These are phyloP conservation scores for Austroboletus novae-zelandiae DNA, from an alignment of 1,284 basidiomycete genomes.

Conservation along the genomic window DNA sequence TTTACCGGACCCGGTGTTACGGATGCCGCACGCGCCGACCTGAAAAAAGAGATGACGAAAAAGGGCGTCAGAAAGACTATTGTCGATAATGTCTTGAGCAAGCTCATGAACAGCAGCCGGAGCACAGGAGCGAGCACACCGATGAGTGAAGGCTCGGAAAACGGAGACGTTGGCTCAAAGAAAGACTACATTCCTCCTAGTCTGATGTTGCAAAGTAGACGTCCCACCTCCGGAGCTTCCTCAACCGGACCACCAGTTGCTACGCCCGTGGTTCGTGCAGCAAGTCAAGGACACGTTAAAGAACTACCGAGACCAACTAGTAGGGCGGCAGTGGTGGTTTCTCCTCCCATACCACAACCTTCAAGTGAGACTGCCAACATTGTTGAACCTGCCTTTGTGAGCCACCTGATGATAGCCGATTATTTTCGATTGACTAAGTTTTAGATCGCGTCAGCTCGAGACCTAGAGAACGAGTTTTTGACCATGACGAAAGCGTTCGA, in stretches of 20 bases:
- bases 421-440: constrained; percentile 4
- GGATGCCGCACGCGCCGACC: constrained; percentile 84
- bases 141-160: constrained; percentile 56
- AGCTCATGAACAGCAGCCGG: constrained; percentile 47
- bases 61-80: constrained; percentile 86
- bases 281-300: constrained; percentile 47
- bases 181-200: constrained; percentile 76
- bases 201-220: constrained; percentile 54
- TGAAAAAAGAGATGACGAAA: constrained; percentile 89
- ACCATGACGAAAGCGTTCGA: constrained; percentile 81
- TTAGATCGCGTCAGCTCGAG: constrained; percentile 80
- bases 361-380: constrained; percentile 38
- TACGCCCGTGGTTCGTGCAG: constrained; percentile 42
- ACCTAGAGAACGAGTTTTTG: constrained; percentile 84
- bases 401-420: constrained; percentile 23
- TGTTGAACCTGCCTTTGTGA: constrained; percentile 71
- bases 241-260: constrained; percentile 25
- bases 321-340: constrained; percentile 46
- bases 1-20: constrained; percentile 81
- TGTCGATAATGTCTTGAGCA: constrained; percentile 64
- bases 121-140: constrained; percentile 41
- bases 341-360: constrained; percentile 42
- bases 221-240: constrained; percentile 37
- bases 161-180: constrained; percentile 45
- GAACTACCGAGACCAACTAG: constrained; percentile 55